Base-by-base conservation (phyloP, 2,329 filamentous ascomycete species). In the Elsinoe fawcettii region DNA sequence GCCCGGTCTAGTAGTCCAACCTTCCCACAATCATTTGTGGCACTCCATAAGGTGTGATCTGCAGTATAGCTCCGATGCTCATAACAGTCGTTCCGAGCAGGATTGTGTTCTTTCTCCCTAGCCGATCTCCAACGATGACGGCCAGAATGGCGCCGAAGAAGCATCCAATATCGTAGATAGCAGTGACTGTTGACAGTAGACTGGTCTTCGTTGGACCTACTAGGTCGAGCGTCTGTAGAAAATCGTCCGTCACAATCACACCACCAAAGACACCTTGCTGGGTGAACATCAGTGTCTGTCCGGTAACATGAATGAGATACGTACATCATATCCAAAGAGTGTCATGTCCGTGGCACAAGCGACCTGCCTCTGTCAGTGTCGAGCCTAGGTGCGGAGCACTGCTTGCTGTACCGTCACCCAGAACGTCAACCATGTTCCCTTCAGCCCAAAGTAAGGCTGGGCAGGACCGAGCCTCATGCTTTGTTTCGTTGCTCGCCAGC, bases 141-240 rank as follows among this genome's bases (percentile, higher is more conserved):
- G 75, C 73, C 1, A 74, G 62, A 27, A 80, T 68, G 1, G 74
- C 80, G 14, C 81, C 82, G 43, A 83, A 68, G 66, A 84, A 83
- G 64, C 80, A 83, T 7, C 80, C 80, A 30, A 84, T 72, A 60
- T 83, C 78, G 65, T 83, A 82, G 56, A 82, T 77, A 1, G 80
- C 79, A 0, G 78, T 80, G 9, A 81, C 77, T 0, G 78, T 80
- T n/a, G 70, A 56, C 2, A 58, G 22, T 1, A 61, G 22, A 14
- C 56, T 60, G 25, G 58, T 60, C 58, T 62, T 66, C 32, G 62
- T 66, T 11, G 53, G 53, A 7, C 53, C 53, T 27, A 65, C 68
- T 1, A 80, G 71, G 55, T 75, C 64, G 39, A 78, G 74, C 1
- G 74, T 68, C 36, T 77, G 67, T 2, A 81, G 73, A 55, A 80